A percentile compares a stretch with the other conserved stretches of the same genome.
These are phyloP conservation scores for Coniella vitis DNA, from an alignment of 2,329 filamentous ascomycete genomes.

Conservation along the genomic window DNA sequence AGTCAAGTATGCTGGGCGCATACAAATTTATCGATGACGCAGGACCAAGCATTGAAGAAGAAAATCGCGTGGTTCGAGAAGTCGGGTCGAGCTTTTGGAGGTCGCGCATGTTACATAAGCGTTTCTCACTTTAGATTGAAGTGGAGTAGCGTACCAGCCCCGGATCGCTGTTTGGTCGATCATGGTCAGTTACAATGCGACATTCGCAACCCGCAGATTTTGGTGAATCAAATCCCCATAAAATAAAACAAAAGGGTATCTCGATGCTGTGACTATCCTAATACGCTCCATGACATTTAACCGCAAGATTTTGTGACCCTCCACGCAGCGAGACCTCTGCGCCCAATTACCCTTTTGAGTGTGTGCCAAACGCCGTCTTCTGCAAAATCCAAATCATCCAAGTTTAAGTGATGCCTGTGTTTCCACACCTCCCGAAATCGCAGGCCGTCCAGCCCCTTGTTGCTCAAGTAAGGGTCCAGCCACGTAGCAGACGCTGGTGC, in stretches of 20 bases:
- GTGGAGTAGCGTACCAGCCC: too few species aligned
- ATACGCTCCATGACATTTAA: slow-evolving; percentile 1
- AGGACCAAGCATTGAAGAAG: neutral
- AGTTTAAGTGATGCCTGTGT: slow-evolving; percentile 60
- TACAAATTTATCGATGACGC: neutral
- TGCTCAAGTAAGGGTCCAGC: slow-evolving; percentile 55
- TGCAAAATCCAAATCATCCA: slow-evolving; percentile 75
- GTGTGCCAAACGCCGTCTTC: slow-evolving; percentile 71
- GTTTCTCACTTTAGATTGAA: neutral
- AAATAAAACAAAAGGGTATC: slow-evolving; percentile 12
- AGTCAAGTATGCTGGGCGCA: neutral
- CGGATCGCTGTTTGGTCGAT: too few species aligned
- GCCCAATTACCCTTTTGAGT: slow-evolving; percentile 58
- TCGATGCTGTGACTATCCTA: slow-evolving; percentile 5
- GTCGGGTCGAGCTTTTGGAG: neutral
- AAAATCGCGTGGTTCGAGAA: neutral
- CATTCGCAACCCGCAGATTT: neutral
- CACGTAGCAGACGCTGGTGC: slow-evolving; percentile 66
- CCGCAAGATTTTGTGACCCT: slow-evolving; percentile 56
- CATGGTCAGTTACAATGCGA: neutral
- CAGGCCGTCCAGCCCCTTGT: slow-evolving; percentile 53
- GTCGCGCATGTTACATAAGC: slow-evolving; percentile 10
- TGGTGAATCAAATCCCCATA: neutral
- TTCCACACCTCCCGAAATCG: slow-evolving; percentile 65
- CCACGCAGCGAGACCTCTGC: slow-evolving; percentile 56